Evolutionary conservation across 176 grass and related monocot species (phyloP), one percentile per base, ranked within the genome.

Genomic region (Zoysia pacifica): DNA sequence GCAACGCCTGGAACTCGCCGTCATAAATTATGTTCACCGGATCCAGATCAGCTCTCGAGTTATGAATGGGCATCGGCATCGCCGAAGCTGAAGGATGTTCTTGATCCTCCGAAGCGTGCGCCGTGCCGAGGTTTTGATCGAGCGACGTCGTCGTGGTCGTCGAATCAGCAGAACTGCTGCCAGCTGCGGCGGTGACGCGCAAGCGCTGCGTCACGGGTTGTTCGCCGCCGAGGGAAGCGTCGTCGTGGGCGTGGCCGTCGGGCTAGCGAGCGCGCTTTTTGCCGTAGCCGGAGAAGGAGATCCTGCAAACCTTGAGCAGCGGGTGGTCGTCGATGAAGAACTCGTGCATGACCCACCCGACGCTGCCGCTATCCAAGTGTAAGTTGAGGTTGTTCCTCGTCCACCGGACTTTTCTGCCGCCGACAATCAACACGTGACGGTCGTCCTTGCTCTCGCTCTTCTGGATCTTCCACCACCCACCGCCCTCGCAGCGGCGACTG

Each of bases 341-440:
- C 58, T 79, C 83, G 38, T 64, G 55, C 83, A 85, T 85, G 37
- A 85, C 83, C 75, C 83, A 85, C 15, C 83, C 83, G 6, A 11
- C 20, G 75, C 68, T 82, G 56, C 60, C 81, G 12, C 49, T 12
- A 5, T 19, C 49, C 4, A 1, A 0, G 46, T 72, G 66, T 2
- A 78, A 52, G 58, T 46, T 84, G 1, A 78, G 54, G 18, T 38
- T 18, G 16, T 9, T 2, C 46, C 11, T 50, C 9, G 49, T 37
- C 82, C 82, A 84, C 45, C 0, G 0, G 9, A 77, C 37, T 45
- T 6, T 20, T 52, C 51, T 20, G 0, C 19, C 65, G 35, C n/a
- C 52, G 44, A 51, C 0, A 7, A 3, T 7, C 37, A 42, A 8
- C n/a, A n/a, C 0, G 3, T 11, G 1, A 18, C 0, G 0, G 43